These are phyloP conservation scores for Pseudonitzschia pungens DNA, from an alignment of 108 stramenopile genomes.

Conservation along the genomic window DNA sequence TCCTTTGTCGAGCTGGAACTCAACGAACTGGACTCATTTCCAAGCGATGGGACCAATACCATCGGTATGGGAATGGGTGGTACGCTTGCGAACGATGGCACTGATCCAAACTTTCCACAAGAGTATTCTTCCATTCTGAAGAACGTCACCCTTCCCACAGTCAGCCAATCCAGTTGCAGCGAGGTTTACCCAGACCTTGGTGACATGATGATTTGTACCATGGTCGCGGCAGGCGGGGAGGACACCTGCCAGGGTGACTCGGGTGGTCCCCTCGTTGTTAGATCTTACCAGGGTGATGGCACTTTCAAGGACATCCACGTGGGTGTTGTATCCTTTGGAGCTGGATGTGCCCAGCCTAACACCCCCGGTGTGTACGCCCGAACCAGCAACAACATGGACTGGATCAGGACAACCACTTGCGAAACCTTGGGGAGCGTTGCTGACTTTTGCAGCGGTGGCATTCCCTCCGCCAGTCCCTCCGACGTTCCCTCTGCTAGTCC, in stretches of 20 bases:
- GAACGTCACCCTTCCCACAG: no score
- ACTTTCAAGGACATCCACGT: slow-evolving; percentile 13
- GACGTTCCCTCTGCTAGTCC: no score
- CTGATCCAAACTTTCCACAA: neutral
- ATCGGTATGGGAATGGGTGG: neutral
- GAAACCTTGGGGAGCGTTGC: neutral
- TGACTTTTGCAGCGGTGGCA: no score
- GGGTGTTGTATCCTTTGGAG: slow-evolving; percentile 45
- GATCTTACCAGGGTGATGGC: neutral
- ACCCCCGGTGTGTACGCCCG: slow-evolving; percentile 38
- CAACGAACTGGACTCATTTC: neutral
- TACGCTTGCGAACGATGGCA: neutral
- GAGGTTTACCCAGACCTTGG: slow-evolving; percentile 19
- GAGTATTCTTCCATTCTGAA: no score
- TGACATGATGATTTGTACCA: slow-evolving; percentile 48
- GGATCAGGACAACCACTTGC: slow-evolving; percentile 27
- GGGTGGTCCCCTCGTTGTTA: slow-evolving; percentile 44
- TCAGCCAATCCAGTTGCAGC: neutral
- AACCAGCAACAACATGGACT: slow-evolving; percentile 17
- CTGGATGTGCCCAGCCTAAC: slow-evolving; percentile 33
- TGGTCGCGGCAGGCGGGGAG: slow-evolving; percentile 24
- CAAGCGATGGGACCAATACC: neutral
- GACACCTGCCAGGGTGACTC: slow-evolving; percentile 58
- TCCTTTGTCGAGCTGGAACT: neutral
- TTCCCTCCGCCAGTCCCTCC: no score